Conservation (phyloP, 768 basidiomycete species). For the Tylopilus felleus region DNA sequence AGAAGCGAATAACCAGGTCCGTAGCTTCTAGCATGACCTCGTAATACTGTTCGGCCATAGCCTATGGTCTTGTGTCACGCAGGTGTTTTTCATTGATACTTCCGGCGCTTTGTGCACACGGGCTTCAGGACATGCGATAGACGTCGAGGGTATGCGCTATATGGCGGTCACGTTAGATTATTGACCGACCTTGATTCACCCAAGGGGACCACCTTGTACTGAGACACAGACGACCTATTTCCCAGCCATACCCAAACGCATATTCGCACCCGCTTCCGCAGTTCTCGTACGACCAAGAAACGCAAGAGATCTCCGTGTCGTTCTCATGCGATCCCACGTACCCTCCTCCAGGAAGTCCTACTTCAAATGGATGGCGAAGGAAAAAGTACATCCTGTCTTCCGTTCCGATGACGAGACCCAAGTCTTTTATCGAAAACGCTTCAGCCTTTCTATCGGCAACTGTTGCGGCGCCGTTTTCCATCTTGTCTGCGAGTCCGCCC, state of each 20-base stretch:
- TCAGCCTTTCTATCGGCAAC: slow-evolving; percentile 61
- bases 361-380: slow-evolving; percentile 51
- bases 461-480: slow-evolving; percentile 55
- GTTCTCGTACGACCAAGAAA: slow-evolving; percentile 55
- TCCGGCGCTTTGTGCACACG: slow-evolving; percentile 75
- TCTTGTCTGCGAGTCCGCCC: slow-evolving; percentile 40
- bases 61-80: neutral
- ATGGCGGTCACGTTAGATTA: neutral
- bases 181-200: slow-evolving; percentile 8
- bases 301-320: slow-evolving; percentile 55
- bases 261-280: slow-evolving; percentile 75
- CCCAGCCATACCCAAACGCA: slow-evolving; percentile 72
- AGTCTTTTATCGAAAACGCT: slow-evolving; percentile 68
- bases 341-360: slow-evolving; percentile 35
- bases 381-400: slow-evolving; percentile 62
- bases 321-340: slow-evolving; percentile 67
- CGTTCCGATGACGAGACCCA: slow-evolving; percentile 65
- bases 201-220: slow-evolving; percentile 65
- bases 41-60: neutral
- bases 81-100: slow-evolving; percentile 85
- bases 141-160: slow-evolving; percentile 59
- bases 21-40: slow-evolving; percentile 3
- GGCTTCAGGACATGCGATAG: slow-evolving; percentile 77
- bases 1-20: slow-evolving; percentile 70
- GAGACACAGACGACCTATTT: slow-evolving; percentile 73